Evolutionary conservation across 176 grass and related monocot genomes (phyloP).

Genomic region (Thinopyrum elongatum): DNA sequence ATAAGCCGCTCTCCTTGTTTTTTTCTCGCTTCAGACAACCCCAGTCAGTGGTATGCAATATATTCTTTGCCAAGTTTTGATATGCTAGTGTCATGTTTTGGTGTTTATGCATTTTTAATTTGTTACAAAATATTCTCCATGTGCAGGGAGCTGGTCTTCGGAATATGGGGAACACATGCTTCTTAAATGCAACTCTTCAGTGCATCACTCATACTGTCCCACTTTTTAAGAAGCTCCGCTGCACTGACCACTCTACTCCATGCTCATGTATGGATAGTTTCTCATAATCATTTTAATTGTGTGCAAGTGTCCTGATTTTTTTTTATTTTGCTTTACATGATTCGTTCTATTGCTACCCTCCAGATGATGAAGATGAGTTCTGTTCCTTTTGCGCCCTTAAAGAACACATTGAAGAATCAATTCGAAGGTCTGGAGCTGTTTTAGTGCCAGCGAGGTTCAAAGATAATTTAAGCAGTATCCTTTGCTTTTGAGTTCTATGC

Average conservation of each 20-base stretch:
- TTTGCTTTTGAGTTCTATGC: slow-evolving; percentile 33
- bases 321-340: slow-evolving; percentile 11
- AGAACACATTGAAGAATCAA: slow-evolving; percentile 53
- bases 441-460: slow-evolving; percentile 55
- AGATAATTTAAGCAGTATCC: slow-evolving; percentile 92
- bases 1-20: slow-evolving; percentile 16
- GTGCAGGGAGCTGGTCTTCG: slow-evolving; percentile 75
- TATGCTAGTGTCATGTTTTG: neutral
- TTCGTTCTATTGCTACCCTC: slow-evolving; percentile 15
- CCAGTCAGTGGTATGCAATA: slow-evolving; percentile 42
- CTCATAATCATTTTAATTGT: neutral
- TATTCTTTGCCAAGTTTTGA: slow-evolving; percentile 5
- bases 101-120: neutral
- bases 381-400: slow-evolving; percentile 87
- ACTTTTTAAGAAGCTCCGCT: slow-evolving; percentile 54
- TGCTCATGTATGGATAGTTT: slow-evolving; percentile 49
- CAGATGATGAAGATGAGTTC: slow-evolving; percentile 60
- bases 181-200: slow-evolving; percentile 81
- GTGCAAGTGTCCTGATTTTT: neutral
- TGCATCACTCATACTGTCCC: slow-evolving; percentile 94
- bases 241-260: slow-evolving; percentile 51
- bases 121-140: neutral
- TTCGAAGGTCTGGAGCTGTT: slow-evolving; percentile 59
- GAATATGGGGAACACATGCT: slow-evolving; percentile 96
- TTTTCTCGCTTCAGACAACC: slow-evolving; percentile 22